These are phyloP conservation scores for Skeletonema costatum DNA, from an alignment of 108 stramenopile genomes.

Conservation along the genomic window DNA sequence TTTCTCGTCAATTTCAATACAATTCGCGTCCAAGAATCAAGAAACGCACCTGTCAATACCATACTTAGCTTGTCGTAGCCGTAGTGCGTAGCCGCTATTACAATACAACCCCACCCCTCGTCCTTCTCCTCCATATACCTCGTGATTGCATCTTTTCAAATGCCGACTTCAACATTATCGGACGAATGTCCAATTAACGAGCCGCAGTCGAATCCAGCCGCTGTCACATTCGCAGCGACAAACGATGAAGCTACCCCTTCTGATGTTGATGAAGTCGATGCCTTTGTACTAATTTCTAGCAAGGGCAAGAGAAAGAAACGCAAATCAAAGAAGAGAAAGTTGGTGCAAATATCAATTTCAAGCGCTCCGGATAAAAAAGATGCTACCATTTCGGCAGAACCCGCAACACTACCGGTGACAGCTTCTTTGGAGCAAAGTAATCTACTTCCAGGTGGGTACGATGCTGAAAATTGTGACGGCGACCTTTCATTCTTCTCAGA, in stretches of 20 bases:
- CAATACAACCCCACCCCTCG: too few species aligned
- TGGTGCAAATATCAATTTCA: neutral
- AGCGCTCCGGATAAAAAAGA: neutral
- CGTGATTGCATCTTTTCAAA: neutral
- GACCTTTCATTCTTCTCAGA: slow-evolving; percentile 55
- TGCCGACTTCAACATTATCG: neutral
- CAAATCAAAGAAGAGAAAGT: neutral
- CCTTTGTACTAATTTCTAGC: neutral
- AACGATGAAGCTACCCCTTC: neutral
- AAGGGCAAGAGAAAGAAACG: neutral
- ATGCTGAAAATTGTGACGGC: neutral
- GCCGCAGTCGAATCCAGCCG: too few species aligned
- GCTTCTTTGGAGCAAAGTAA: neutral
- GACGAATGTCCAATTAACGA: neutral
- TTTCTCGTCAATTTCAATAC: too few species aligned
- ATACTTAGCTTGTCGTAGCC: too few species aligned
- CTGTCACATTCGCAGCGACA: neutral
- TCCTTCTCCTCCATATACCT: neutral
- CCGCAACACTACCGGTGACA: neutral
- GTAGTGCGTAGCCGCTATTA: too few species aligned
- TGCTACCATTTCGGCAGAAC: neutral
- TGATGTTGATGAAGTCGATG: neutral
- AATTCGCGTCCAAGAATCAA: too few species aligned
- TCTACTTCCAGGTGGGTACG: neutral
- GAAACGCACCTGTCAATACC: too few species aligned